Evolutionary conservation across 2,329 filamentous ascomycete species (phyloP), one percentile per base, ranked within the genome.

Genomic region (Trichophyton schoenleinii): DNA sequence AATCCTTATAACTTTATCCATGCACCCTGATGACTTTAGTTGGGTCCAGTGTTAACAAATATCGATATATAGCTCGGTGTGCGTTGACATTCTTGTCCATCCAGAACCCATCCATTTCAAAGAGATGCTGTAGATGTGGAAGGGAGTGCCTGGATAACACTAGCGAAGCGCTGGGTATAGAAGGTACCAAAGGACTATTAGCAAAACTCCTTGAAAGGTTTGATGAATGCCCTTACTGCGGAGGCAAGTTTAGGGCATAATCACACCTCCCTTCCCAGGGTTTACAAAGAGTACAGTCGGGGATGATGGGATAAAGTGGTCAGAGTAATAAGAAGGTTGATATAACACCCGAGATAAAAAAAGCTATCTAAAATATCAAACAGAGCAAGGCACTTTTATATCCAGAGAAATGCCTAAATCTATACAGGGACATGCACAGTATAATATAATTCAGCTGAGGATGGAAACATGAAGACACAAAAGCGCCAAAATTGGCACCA

Each of bases 21-120:
- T 18, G 41, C 41, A n/a, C 13, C 3, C 11, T 42, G 3, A 44
- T n/a, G 13, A 1, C 15, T 18, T 44, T 18, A 44, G 67, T 15
- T 49, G 13, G 13, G 46, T 11, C 22, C 36, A 38, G 9, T 52
- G 6, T 62, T 36, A 59, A 41, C 48, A 34, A 46, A 9, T 34
- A 42, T 8, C 58, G 69, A 60, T 66, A 53, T 15, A 44, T 34
- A 79, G 77, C 72, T n/a, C 75, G 82, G 41, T 84, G 82, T 65
- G 75, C 74, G 11, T 64, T 83, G 22, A 81, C 79, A n/a, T 79
- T 81, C 59, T 66, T 82, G 4, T 74, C 80, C 0, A 81, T 84
- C 5, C 80, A 83, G 67, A 75, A 78, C 38, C 80, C 81, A 2
- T 77, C 77, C 1, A 72, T 79, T 1, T 79, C 80, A 11, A 83